Base-by-base conservation (phyloP, 768 basidiomycete species). In the Rhodotorula babjevae region DNA sequence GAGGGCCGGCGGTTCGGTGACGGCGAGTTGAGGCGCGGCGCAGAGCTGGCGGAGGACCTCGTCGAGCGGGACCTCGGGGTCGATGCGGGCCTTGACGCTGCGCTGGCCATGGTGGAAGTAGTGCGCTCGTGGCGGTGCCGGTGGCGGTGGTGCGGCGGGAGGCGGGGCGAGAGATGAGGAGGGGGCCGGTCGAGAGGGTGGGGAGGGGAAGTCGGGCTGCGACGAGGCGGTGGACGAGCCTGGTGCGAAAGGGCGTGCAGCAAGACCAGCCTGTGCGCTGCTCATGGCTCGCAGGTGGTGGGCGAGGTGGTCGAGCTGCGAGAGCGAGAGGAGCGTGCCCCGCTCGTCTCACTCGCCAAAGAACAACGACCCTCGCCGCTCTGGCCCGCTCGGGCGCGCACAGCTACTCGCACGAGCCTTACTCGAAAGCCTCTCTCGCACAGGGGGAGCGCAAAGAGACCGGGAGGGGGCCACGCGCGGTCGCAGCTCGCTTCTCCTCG, bases 121-220 rank as follows among this genome's bases (percentile, higher is more conserved):
- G 63, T 53, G 40, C 36, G 61, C 53, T 14, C 66, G 65, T 14
- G 71, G 60, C n/a, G 94, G 74, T 89, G 91, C 50, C 97, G 83
- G 92, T 0, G 86, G 85, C 76, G 93, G 91, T 0, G 92, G 90
- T 64, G 91, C 89, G 58, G 97, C 84, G 25, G 86, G 85, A 40
- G 96, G 12, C 12, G 2, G 85, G 81, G 88, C 92, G 1, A 86
- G 85, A 9, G 94, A 93, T 4, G 50, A 71, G 96, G 88, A 33
- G 92, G 88, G 86, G 14, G 94, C 91, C 52, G 97, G 87, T 1
- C 96, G 86, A 78, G 98, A 93, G 73, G 93, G 84, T 75, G 93
- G 56, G 18, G 56, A 15, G 21, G 56, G 56, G 56, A 57, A 55
- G 9, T 36, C 19, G 47, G 18, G 92, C 23, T 93, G 31, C 15